Conservation (phyloP, 495 filamentous ascomycete genomes). For the Penicillium waksmanii region DNA sequence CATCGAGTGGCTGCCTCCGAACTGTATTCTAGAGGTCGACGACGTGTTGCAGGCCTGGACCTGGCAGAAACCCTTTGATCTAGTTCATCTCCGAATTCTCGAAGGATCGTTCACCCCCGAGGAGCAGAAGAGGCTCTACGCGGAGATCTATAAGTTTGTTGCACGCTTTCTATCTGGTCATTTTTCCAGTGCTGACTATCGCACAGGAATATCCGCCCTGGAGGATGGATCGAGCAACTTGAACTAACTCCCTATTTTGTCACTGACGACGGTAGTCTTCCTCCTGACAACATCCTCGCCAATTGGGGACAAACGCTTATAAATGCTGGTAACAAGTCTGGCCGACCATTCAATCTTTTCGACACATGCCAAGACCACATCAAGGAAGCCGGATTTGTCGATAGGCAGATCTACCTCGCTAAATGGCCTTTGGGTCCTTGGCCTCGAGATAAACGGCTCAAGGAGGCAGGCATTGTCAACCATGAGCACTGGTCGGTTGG, state of each 20-base stretch:
- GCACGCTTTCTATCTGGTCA: too few relatives aligned
- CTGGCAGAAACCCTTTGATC: slow-evolving; percentile 11
- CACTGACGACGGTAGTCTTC: slow-evolving; percentile 46
- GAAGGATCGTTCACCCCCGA: slow-evolving; percentile 12
- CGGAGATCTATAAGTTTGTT: too few relatives aligned
- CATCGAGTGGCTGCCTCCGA: too few relatives aligned
- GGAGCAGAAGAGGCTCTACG: slow-evolving; percentile 18
- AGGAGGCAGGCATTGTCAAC: slow-evolving; percentile 18
- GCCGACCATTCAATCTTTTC: slow-evolving; percentile 1
- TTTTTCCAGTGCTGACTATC: slow-evolving; percentile 22
- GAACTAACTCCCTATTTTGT: slow-evolving; percentile 42
- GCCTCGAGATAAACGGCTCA: slow-evolving; percentile 19
- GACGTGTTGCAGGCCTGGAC: too few relatives aligned
- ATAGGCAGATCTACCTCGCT: slow-evolving; percentile 9
- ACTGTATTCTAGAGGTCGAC: too few relatives aligned
- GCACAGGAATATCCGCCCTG: slow-evolving; percentile 29
- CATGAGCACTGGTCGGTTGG: slow-evolving; percentile 13
- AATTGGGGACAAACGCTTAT: slow-evolving; percentile 10
- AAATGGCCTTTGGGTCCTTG: slow-evolving; percentile 17
- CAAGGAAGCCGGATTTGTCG: slow-evolving; percentile 34
- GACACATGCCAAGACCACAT: slow-evolving; percentile 21
- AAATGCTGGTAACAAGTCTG: slow-evolving; percentile 5
- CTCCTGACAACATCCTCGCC: slow-evolving; percentile 29
- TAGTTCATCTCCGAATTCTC: slow-evolving; percentile 28
- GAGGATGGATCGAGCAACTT: slow-evolving; percentile 58